Base-by-base conservation (phyloP, 306 rosid genomes). In the Leucaena leucocephala region DNA sequence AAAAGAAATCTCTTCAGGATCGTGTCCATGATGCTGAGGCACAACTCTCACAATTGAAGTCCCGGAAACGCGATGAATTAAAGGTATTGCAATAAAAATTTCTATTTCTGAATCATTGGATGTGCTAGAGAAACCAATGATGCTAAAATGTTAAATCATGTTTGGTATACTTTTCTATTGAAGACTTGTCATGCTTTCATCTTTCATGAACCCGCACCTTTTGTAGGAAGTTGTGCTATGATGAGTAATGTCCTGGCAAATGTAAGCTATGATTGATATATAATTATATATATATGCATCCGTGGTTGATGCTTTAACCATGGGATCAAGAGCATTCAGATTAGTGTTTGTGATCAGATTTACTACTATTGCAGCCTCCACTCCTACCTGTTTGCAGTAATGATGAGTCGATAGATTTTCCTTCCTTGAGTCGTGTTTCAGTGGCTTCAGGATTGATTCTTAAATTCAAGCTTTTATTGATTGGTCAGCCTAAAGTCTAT, bases 1-100 rank as follows among this genome's bases (percentile, higher is more conserved):
- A 96, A 84, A 96, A 91, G 86, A 96, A 93, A 89, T 88, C 84
- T 82, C 90, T 96, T 65, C 99, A 91, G 78, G 97, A 96, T 75
- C 98, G 96, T 77, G 90, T 91, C 81, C 94, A 91, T 89, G 98
- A 96, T 86, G 93, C 97, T 59, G 99, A 96, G 80, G 9, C 97
- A 48, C 99, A 96, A 78, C 82, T 90, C 39, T 88, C 90, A 63
- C 98, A 91, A 71, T 74, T 96, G 88, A 96, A 96, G 82, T 89
- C 97, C 77, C 94, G 97, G 58, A 96, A 96, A 82, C 98, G 97
- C 10, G 98, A 96, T 72, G 99, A 96, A 78, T 63, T 96, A 55
- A 96, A 96, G 98, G 99, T 96, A 87, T 81, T 43, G 7, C 15
- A 33, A 33, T 8, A 21, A 45, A 44, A 40, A 68, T 9, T 2